A percentile compares a stretch with the other conserved stretches of the same genome.
Conservation (phyloP, 768 basidiomycete species). For the Phlebiopsis flavidoalba region DNA sequence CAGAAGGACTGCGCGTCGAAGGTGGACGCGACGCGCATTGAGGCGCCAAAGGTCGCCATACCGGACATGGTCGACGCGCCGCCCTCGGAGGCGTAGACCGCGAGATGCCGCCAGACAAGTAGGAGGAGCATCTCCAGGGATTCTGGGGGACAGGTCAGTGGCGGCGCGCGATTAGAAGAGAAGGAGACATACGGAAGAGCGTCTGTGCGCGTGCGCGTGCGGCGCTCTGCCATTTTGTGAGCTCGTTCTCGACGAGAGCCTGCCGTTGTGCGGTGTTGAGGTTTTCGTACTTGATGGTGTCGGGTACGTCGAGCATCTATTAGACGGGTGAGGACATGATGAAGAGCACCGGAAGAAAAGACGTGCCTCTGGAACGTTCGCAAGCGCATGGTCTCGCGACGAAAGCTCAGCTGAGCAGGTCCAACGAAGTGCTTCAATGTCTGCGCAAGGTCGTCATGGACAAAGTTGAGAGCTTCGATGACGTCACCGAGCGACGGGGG, state of each 20-base stretch:
- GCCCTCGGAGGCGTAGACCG: slow-evolving; percentile 49
- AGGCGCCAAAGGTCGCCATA: slow-evolving; percentile 37
- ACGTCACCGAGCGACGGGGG: slow-evolving; percentile 73
- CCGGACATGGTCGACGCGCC: slow-evolving; percentile 30
- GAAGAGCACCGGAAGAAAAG: not conserved
- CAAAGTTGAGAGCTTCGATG: slow-evolving; percentile 57
- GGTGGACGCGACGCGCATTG: slow-evolving; percentile 52
- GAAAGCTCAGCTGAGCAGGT: slow-evolving; percentile 66
- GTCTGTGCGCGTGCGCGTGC: slow-evolving; percentile 39
- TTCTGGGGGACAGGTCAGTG: slow-evolving; percentile 31
- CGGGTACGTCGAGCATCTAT: slow-evolving; percentile 5
- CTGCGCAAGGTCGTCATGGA: slow-evolving; percentile 55
- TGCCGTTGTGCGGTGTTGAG: slow-evolving; percentile 3
- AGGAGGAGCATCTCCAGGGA: slow-evolving; percentile 76
- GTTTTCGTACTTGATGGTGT: slow-evolving; percentile 3
- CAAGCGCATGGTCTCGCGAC: slow-evolving; percentile 67
- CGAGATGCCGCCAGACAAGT: slow-evolving; percentile 75
- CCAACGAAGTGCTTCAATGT: slow-evolving; percentile 63
- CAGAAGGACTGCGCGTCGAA: slow-evolving; percentile 57
- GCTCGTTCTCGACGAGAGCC: slow-evolving; percentile 8
- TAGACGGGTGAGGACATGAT: not conserved
- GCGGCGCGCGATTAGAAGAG: not conserved
- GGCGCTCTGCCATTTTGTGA: slow-evolving; percentile 8
- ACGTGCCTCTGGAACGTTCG: slow-evolving; percentile 68
- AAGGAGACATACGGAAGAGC: slow-evolving; percentile 44